phyloP scores from a whole-genome alignment of 495 filamentous ascomycete species.

The Penicillium roqueforti region DNA sequence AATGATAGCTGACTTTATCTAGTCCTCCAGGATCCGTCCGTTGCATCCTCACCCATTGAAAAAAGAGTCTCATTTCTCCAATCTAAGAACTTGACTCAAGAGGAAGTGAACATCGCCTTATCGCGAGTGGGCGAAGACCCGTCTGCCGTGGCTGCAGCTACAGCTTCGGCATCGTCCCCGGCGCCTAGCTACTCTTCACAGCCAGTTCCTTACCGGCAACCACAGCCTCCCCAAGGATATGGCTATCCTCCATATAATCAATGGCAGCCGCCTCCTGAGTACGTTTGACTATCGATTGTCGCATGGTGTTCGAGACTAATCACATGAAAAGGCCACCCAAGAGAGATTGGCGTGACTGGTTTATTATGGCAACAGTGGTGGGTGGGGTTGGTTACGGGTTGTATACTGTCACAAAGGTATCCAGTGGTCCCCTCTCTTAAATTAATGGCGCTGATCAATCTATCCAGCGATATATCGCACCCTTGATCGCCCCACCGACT shows the following conservation, averaged over 20 bases:
- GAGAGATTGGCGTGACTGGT: slow-evolving; percentile 97
- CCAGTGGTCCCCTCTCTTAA: not conserved
- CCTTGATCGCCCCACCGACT: slow-evolving; percentile 88
- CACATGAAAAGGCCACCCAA: slow-evolving; percentile 49
- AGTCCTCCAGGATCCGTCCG: slow-evolving; percentile 93
- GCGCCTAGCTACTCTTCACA: slow-evolving; percentile 47
- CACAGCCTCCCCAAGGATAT: slow-evolving; percentile 61
- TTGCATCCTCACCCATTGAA: slow-evolving; percentile 84
- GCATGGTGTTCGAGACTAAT: slow-evolving; percentile 13
- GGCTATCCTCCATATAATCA: slow-evolving; percentile 61
- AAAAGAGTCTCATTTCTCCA: slow-evolving; percentile 89
- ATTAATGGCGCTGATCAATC: slow-evolving; percentile 10
- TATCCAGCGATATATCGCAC: slow-evolving; percentile 75
- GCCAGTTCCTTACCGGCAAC: slow-evolving; percentile 49
- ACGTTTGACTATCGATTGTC: slow-evolving; percentile 18
- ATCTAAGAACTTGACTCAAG: slow-evolving; percentile 94
- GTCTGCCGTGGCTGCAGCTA: slow-evolving; percentile 30
- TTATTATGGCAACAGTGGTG: slow-evolving; percentile 92
- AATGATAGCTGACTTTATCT: slow-evolving; percentile 19
- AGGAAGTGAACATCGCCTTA: slow-evolving; percentile 85
- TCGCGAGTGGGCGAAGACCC: slow-evolving; percentile 62
- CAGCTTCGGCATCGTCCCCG: slow-evolving; percentile 31
- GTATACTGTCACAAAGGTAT: slow-evolving; percentile 80
- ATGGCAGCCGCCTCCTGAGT: slow-evolving; percentile 68
- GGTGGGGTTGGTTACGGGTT: slow-evolving; percentile 80